A percentile compares a stretch with the other conserved stretches of the same genome.
Conservation (phyloP, 192 early-diverging fungal species). For the Entomortierella parvispora region DNA sequence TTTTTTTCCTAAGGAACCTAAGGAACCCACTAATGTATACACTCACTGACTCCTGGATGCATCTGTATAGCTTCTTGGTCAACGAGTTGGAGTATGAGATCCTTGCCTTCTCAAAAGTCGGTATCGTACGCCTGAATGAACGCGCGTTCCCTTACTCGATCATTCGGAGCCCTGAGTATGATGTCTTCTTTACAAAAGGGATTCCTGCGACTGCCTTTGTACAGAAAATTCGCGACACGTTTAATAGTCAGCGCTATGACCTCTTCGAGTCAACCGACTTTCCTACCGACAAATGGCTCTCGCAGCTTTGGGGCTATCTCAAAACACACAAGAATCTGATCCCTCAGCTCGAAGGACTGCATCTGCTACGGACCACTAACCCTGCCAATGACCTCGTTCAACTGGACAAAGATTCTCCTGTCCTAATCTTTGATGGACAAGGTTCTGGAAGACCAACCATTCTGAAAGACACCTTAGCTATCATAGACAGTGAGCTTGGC, state of each 20-base stretch:
- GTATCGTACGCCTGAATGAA: no score
- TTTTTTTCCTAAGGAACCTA: neutral
- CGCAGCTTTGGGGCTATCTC: conserved; percentile 12
- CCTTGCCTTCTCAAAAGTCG: no score
- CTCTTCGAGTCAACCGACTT: conserved; percentile 11
- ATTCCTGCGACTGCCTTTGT: neutral
- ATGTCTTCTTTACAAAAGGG: neutral
- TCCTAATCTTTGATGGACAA: neutral
- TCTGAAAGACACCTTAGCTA: neutral
- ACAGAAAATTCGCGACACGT: neutral
- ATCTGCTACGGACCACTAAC: conserved; percentile 10
- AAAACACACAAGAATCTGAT: neutral
- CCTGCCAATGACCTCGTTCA: conserved; percentile 3
- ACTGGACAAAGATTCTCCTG: neutral
- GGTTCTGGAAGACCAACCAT: neutral
- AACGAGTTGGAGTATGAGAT: no score
- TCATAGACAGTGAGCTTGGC: conserved; percentile 6
- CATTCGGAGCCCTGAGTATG: neutral
- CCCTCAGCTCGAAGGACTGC: neutral
- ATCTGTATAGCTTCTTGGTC: no score
- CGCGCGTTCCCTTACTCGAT: no score
- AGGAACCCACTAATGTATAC: no score
- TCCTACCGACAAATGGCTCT: no score
- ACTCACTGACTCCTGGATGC: no score
- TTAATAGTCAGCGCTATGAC: neutral